Conservation (phyloP, 2,329 filamentous ascomycete species). For the Apiospora hydei region DNA sequence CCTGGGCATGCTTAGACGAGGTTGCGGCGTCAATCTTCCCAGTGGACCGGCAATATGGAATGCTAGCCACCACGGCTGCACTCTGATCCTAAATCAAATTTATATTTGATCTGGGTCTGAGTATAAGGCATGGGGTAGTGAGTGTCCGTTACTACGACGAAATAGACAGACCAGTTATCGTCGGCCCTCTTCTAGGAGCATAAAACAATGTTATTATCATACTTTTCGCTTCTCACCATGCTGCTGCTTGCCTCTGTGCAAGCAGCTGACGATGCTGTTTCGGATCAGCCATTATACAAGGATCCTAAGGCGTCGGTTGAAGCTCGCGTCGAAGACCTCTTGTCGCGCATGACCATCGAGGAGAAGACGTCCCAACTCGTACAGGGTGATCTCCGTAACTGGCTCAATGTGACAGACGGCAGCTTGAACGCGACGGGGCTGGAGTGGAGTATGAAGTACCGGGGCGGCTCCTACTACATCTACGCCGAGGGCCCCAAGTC, state of each 20-base stretch:
- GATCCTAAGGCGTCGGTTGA: slow-evolving; percentile 68
- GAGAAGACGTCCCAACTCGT: slow-evolving; percentile 76
- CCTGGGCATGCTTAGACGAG: slow-evolving; percentile 8
- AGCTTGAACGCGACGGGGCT: slow-evolving; percentile 73
- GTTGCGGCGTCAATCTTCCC: not conserved
- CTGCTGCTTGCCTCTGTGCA: slow-evolving; percentile 31
- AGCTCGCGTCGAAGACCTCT: slow-evolving; percentile 69
- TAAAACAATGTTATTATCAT: slow-evolving; percentile 24
- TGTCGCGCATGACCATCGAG: slow-evolving; percentile 76
- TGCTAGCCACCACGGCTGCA: not conserved
- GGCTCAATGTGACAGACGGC: slow-evolving; percentile 73
- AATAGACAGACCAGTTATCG: not conserved
- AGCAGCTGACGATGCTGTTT: slow-evolving; percentile 27
- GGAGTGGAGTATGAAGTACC: slow-evolving; percentile 69
- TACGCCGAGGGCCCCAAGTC: slow-evolving; percentile 74
- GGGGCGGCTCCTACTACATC: slow-evolving; percentile 76
- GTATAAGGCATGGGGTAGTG: not conserved
- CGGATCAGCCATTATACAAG: slow-evolving; percentile 61
- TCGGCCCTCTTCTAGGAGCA: slow-evolving; percentile 32
- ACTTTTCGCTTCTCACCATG: slow-evolving; percentile 29
- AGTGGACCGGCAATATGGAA: not conserved
- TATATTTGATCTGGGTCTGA: not conserved
- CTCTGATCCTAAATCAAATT: not conserved
- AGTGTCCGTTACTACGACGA: too few species aligned
- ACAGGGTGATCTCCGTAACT: slow-evolving; percentile 76